Base-by-base conservation (phyloP, 768 basidiomycete genomes). In the Gelatoporia subvermispora region DNA sequence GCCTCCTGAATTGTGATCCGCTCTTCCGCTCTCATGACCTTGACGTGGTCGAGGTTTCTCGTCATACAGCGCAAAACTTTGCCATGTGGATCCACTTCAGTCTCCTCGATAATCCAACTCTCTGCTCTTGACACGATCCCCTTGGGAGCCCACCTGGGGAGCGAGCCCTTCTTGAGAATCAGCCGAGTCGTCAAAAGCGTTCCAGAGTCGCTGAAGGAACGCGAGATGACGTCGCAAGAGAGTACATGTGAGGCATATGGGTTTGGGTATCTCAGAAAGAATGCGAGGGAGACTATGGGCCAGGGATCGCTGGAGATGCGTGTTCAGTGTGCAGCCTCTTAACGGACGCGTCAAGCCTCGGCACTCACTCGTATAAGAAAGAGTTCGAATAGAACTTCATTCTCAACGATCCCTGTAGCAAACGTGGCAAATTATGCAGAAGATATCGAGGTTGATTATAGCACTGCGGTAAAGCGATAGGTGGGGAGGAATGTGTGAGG, bases 231-330 rank as follows among this genome's bases (percentile, higher is more conserved):
- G 72, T 97, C 94, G 75, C 92, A 94, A 3, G 93, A 93, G 56
- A 94, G 70, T 65, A 98, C 86, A 70, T 98, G 94, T 34, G 88
- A 75, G 5, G 94, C 90, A 61, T 91, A 92, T 42, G 94, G 93
- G 64, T 96, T 97, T 3, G 94, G 94, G 68, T 96, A 98, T 54
- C 94, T 87, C 50, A 96, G 73, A 65, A 94, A 94, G 74, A 88
- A 96, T 11, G 94, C 94, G 54, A 95, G 76, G 17, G 94, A 83
- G 50, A 95, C 89, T 57, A 89, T 94, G 49, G 89, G 76, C 82
- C 94, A 93, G 66, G 93, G 81, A 79, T 96, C 91, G 76, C 93
- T 93, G 58, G 7, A 15, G 15, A 52, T 22, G 43, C 15, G 50
- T 47, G 40, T 58, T 58, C 49, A 50, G 37, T 21, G 5, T 51